Base-by-base conservation (phyloP, 495 filamentous ascomycete genomes). In the Trichoderma erinaceum region DNA sequence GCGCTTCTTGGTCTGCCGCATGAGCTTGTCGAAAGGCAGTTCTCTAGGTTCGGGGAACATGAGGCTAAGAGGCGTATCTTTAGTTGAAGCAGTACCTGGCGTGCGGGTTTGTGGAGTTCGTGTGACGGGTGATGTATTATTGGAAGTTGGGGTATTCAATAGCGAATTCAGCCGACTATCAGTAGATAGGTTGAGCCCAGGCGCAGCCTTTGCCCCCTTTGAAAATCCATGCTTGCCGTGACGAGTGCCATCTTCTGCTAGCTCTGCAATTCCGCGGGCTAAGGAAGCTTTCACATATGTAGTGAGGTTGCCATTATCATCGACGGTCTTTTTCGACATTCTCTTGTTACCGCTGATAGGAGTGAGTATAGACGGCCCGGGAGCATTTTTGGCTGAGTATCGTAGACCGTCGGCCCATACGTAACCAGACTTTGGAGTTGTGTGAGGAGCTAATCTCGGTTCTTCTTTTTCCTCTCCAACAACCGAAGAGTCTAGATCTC, bases 201-300 rank as follows among this genome's bases (percentile, higher is more conserved):
- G 66, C 67, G 43, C 41, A 67, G 13, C 23, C 38, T 50, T 15
- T 48, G 56, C 58, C 68, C 79, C 0, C 77, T 32, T 66, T 2
- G 50, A 23, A 46, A 10, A 10, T 16, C 48, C 23, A 11, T 27
- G 21, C 25, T 41, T 63, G 21, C 23, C 38, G 23, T 68, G 44
- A 3, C 11, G 10, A 18, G 21, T 44, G 23, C 67, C 79, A 73
- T 85, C 82, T 69, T 85, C 82, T 63, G 78, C 73, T 38, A 82
- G 68, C 0, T 70, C 67, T 23, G 74, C 69, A 66, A 80, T 70
- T 16, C 71, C 61, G 71, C 71, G 56, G 68, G 70, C 13, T 38
- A 66, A 41, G 16, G 6, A 21, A 27, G 25, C 41, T 8, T 41
- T 56, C 35, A 38, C 35, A 38, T 29, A 29, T 6, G 35, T 27